Conservation (phyloP, 257 asterid genomes). For the Salvia miltiorrhiza region DNA sequence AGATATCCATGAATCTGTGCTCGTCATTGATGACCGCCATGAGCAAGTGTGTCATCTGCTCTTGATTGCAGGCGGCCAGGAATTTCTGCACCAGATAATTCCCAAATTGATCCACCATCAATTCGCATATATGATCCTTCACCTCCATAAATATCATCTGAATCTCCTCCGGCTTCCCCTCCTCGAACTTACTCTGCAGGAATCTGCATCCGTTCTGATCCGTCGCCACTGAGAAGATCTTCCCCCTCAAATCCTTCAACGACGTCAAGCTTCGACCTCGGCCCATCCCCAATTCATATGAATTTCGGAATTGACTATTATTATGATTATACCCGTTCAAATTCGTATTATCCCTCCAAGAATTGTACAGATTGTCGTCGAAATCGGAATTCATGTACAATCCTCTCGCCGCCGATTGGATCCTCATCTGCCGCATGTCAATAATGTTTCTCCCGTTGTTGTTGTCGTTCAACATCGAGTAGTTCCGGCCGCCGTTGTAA, state of each 20-base stretch:
- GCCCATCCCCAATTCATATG: not conserved
- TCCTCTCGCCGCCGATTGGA: slow-evolving; percentile 35
- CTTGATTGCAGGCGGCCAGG: slow-evolving; percentile 30
- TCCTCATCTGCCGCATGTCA: slow-evolving; percentile 35
- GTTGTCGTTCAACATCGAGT: not conserved
- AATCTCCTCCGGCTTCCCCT: slow-evolving; percentile 35
- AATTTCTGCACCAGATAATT: slow-evolving; percentile 44
- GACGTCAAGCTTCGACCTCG: not conserved
- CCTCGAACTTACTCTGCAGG: slow-evolving; percentile 45
- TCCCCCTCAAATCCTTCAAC: slow-evolving; percentile 37
- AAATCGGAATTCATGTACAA: not conserved
- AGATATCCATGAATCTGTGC: slow-evolving; percentile 26
- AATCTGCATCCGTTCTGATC: slow-evolving; percentile 46
- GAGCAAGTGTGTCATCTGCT: slow-evolving; percentile 37
- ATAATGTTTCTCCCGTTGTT: slow-evolving; percentile 5
- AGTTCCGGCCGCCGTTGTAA: not conserved
- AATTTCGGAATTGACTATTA: not conserved
- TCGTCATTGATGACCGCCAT: slow-evolving; percentile 10
- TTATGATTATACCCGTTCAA: not conserved
- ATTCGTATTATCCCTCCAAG: not conserved
- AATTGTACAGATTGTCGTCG: not conserved
- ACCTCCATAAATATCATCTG: slow-evolving; percentile 42
- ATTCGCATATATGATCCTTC: slow-evolving; percentile 35
- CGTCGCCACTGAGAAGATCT: slow-evolving; percentile 27
- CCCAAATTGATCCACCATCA: slow-evolving; percentile 53